Evolutionary conservation across 2,329 filamentous ascomycete species (phyloP), one percentile per base, ranked within the genome.

Genomic region (Trichoderma breve): DNA sequence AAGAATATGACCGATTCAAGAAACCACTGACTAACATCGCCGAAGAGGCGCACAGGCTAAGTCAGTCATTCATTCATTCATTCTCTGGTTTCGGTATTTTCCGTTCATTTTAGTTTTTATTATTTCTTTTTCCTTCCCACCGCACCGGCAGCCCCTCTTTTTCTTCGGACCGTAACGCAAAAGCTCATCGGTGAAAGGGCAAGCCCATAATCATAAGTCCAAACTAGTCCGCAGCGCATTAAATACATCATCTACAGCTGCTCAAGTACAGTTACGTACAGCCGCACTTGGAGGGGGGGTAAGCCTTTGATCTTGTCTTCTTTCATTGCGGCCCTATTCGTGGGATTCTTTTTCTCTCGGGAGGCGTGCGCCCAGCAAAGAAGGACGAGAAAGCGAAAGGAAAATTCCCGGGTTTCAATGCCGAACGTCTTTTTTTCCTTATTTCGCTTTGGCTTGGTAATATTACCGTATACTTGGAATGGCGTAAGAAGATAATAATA

Each of bases 151-250:
- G 57, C 9, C 30, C 26, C 39, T 55, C 47, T 34, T 34, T 30
- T 66, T 55, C 36, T 55, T 55, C 47, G 63, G 63, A 66, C 63
- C 30, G 63, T 55, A 55, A 66, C 47, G 63, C 63, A 36, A 66
- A 47, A 39, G 43, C 62, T 47, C 61, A 64, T 64, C 39, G 36
- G 36, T 47, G 26, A 30, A 32, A 28, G n/a, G 7, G n/a, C 39
- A 64, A 64, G 36, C 36, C 36, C 60, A 51, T 32, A 47, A 65
- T 65, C 39, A 18, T 39, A 39, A 39, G 6, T 3, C 36, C 36
- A 6, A 51, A 32, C 62, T 65, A 65, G 39, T 36, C 55, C 11
- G 18, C 61, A 47, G n/a, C 62, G 39, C 26, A 51, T 24, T 32
- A 66, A 57, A 55, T 55, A 66, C 63, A 66, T 55, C 43, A 57